phyloP scores from a whole-genome alignment of 495 filamentous ascomycete genomes.

The Hyaloscypha finlandica region DNA sequence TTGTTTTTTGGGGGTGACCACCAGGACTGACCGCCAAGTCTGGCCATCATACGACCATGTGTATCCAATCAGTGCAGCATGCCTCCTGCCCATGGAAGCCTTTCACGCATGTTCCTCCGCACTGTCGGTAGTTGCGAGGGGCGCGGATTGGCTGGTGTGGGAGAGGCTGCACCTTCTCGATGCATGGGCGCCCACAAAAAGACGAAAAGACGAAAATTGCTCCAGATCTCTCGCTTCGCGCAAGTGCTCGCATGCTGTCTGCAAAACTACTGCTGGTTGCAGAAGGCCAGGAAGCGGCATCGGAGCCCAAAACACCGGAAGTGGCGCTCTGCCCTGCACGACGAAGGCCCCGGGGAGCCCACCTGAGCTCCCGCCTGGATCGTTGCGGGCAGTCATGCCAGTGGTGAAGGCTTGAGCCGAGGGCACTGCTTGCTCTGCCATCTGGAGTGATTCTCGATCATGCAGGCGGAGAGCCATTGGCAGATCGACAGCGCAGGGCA shows the following conservation, averaged over 20 bases:
- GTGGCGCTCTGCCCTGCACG: neutral
- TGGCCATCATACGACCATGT: neutral
- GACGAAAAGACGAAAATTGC: neutral
- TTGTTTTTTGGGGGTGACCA: neutral
- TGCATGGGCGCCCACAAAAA: neutral
- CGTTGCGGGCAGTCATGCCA: neutral
- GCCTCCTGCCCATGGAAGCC: neutral
- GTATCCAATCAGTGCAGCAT: neutral
- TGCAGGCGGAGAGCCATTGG: neutral
- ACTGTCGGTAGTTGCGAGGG: neutral
- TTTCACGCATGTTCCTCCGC: neutral
- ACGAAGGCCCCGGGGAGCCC: too few species aligned
- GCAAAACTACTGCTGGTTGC: neutral
- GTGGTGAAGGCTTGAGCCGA: too few species aligned
- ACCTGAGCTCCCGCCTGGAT: neutral
- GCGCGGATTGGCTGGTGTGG: neutral
- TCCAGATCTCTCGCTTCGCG: neutral
- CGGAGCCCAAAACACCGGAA: constrained; percentile 1
- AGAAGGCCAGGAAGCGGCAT: neutral
- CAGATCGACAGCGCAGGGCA: neutral
- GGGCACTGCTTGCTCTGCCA: too few species aligned
- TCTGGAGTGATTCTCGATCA: too few species aligned
- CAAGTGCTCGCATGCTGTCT: neutral
- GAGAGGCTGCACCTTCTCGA: neutral
- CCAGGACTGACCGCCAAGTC: neutral